These are phyloP conservation scores for Metschnikowia baotianmanensis DNA, from an alignment of 805 yeast genomes.

Conservation along the genomic window DNA sequence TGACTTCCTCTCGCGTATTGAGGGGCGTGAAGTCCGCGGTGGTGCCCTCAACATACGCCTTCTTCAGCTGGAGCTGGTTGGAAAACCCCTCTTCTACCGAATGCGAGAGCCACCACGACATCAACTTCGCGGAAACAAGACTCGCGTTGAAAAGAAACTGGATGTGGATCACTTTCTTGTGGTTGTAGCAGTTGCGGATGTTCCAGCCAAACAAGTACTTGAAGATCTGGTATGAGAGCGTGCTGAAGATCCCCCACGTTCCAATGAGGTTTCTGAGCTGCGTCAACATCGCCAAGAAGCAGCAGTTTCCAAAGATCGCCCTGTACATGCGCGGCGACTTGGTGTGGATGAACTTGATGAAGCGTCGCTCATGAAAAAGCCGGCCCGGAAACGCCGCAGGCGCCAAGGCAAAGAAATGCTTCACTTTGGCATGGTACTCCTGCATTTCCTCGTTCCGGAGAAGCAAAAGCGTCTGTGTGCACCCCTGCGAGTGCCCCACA, in stretches of 20 bases:
- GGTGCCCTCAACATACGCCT: constrained; percentile 29
- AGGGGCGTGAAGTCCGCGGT: constrained; percentile 27
- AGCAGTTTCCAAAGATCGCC: constrained; percentile 67
- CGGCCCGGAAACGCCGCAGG: constrained; percentile 93
- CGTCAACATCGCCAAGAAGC: constrained; percentile 79
- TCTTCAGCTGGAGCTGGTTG: constrained; percentile 34
- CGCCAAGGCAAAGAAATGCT: constrained; percentile 72
- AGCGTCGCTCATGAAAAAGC: constrained; percentile 57
- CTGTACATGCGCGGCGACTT: constrained; percentile 46
- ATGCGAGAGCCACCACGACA: constrained; percentile 85
- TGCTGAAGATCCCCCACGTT: constrained; percentile 50
- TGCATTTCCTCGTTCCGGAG: constrained; percentile 43
- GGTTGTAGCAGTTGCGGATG: constrained; percentile 65
- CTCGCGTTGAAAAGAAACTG: constrained; percentile 87
- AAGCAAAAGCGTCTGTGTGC: constrained; percentile 77
- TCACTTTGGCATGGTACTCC: constrained; percentile 51
- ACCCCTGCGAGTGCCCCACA: constrained; percentile 90
- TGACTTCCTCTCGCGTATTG: constrained; percentile 6
- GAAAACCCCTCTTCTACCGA: constrained; percentile 39
- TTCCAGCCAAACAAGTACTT: constrained; percentile 87
- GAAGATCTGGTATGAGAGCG: constrained; percentile 75
- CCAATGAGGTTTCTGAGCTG: constrained; percentile 45
- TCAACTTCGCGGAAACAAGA: constrained; percentile 71
- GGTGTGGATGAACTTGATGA: constrained; percentile 60
- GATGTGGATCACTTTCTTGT: constrained; percentile 59